A percentile compares a stretch with the other conserved stretches of the same genome.
Evolutionary conservation across 441 rosid species (phyloP).

Genomic region (Omphalea diandra): DNA sequence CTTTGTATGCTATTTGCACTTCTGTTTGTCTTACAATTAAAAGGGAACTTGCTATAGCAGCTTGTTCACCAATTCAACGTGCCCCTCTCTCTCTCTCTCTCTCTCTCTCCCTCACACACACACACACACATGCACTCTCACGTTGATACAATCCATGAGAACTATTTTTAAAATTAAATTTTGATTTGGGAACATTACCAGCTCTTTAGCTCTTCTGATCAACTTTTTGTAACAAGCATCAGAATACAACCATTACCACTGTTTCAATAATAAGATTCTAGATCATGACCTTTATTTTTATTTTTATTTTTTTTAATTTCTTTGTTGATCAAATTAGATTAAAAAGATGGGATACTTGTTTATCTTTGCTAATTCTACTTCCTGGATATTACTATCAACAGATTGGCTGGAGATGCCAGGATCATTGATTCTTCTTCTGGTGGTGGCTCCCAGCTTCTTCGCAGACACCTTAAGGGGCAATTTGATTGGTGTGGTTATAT

Average conservation of each 20-base stretch:
- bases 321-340: not conserved
- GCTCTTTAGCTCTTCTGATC: too few species aligned
- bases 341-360: not conserved
- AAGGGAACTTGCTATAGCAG: not conserved
- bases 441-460: constrained; percentile 65
- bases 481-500: constrained; percentile 56
- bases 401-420: constrained; percentile 89
- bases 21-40: too few species aligned
- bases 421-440: constrained; percentile 71
- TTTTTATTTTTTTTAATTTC: not conserved
- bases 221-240: too few species aligned
- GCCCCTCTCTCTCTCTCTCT: not conserved
- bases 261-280: not conserved
- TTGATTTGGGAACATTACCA: too few species aligned
- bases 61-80: not conserved
- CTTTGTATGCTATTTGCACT: too few species aligned
- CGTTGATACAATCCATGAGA: too few species aligned
- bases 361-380: not conserved
- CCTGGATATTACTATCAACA: constrained; percentile 22
- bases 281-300: not conserved
- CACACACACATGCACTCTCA: too few species aligned
- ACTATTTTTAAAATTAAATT: too few species aligned
- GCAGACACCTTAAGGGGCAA: constrained; percentile 45
- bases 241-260: not conserved
- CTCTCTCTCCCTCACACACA: not conserved